Base-by-base conservation (phyloP, 2,329 filamentous ascomycete species). In the Fusarium anguioides region DNA sequence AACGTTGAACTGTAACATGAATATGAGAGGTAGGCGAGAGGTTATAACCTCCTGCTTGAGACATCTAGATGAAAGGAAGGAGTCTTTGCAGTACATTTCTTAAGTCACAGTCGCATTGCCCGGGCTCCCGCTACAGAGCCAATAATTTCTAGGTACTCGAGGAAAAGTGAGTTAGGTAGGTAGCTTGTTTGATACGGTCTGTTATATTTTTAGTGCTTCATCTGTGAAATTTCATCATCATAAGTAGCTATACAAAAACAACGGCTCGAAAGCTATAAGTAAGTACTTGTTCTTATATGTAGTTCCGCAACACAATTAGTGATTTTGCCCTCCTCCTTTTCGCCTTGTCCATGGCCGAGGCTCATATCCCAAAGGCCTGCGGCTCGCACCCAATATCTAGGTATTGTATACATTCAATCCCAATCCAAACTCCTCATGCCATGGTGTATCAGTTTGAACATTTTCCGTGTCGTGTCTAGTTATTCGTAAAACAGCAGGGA, bases 331-430 rank as follows among this genome's bases (percentile, higher is more conserved):
- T 35, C 24, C 33, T 27, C 52, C 47, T 35, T 52, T 52, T 23
- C 31, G 36, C 42, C 56, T n/a, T 46, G 17, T 33, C 39, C 45
- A 29, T 42, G 33, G 45, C 41, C 29, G 26, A 57, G 42, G 41
- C 46, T 50, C 54, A 23, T 36, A 20, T 35, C 27, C 8, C 12
- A 33, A 45, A 45, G 48, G 27, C 44, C 60, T 42, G 35, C 26
- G 44, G 53, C 56, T 54, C 47, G 50, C 55, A 69, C 56, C n/a
- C 55, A 26, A 18, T 33, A 31, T 63, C 44, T 52, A n/a, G n/a
- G n/a, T n/a, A 40, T 31, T 52, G 41, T 68, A 39, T 72, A 69
- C 68, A 55, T 33, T 49, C 58, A 55, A 41, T 56, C 46, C 67
- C 39, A 59, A 36, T 40, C 59, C 47, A 42, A 72, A 69, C 64